Conservation (phyloP, 345 rosid species). For the Viola odorata region DNA sequence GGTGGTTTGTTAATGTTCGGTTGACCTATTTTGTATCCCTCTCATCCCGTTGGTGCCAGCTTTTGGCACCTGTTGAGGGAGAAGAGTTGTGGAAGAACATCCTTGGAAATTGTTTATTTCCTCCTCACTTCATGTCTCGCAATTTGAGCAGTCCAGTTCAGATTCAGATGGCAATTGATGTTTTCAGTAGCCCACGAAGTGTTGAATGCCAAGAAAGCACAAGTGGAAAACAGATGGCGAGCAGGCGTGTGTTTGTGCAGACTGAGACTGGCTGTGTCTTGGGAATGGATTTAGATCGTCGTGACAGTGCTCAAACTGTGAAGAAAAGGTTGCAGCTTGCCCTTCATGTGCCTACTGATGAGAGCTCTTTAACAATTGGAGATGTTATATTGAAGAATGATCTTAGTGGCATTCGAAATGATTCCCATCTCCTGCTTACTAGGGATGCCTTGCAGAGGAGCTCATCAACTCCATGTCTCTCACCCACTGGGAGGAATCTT, state of each 20-base stretch:
- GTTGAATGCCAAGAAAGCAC: conserved; percentile 52
- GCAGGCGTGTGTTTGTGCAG: conserved; percentile 89
- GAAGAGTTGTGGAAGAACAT: conserved; percentile 19
- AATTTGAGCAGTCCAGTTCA: conserved; percentile 93
- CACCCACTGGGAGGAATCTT: conserved; percentile 65
- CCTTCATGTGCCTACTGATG: conserved; percentile 73
- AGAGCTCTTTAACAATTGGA: conserved; percentile 75
- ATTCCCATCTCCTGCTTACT: conserved; percentile 79
- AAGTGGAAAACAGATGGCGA: conserved; percentile 62
- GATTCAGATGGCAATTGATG: conserved; percentile 90
- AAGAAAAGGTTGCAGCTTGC: conserved; percentile 93
- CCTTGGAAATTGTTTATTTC: conserved; percentile 27
- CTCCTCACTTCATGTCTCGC: conserved; percentile 62
- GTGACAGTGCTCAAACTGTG: conserved; percentile 88
- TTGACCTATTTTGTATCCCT: conserved; percentile 12
- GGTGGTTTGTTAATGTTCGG: conserved; percentile 46
- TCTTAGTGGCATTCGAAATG: conserved; percentile 79
- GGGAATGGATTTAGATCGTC: conserved; percentile 94
- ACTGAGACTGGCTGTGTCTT: conserved; percentile 95
- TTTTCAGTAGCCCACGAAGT: conserved; percentile 62
- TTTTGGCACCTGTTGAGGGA: conserved; percentile 37
- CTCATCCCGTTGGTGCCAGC: conserved; percentile 31
- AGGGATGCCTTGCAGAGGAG: conserved; percentile 78
- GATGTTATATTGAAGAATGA: conserved; percentile 84
- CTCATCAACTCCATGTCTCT: conserved; percentile 97